These are phyloP conservation scores for Lactarius quietus DNA, from an alignment of 768 basidiomycete genomes.

Conservation along the genomic window DNA sequence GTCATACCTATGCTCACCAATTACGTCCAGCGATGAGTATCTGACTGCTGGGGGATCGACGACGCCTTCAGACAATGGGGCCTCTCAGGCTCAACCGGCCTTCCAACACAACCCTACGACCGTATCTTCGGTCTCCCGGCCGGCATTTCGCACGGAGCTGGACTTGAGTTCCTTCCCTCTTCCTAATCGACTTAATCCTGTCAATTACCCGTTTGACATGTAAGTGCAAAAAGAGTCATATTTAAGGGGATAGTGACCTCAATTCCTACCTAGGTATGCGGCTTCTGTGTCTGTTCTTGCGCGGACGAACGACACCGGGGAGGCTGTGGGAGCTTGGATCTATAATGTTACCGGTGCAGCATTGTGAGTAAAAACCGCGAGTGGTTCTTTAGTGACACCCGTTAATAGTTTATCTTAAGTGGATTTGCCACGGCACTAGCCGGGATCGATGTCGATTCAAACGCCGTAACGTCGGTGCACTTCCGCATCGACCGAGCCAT, in stretches of 20 bases:
- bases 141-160: constrained; percentile 9
- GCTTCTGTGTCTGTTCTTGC: constrained; percentile 8
- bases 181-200: neutral
- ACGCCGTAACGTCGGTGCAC: constrained; percentile 1
- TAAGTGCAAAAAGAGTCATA: neutral
- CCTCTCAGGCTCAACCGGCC: neutral
- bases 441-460: neutral
- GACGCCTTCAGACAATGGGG: neutral
- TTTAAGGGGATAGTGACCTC: too few relatives aligned
- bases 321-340: constrained; percentile 6
- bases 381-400: too few relatives aligned
- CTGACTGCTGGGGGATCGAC: neutral
- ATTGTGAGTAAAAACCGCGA: constrained; percentile 5
- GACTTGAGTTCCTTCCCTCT: neutral
- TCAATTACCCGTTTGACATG: constrained; percentile 18
- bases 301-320: constrained; percentile 7
- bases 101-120: constrained; percentile 14
- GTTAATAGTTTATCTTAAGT: neutral
- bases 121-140: neutral
- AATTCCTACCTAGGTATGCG: neutral
- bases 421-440: constrained; percentile 7
- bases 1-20: neutral
- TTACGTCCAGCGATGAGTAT: constrained; percentile 1
- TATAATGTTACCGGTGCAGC: constrained; percentile 1
- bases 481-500: constrained; percentile 3